Evolutionary conservation across 2,329 filamentous ascomycete genomes (phyloP).

Genomic region (Fusarium fujikuroi): DNA sequence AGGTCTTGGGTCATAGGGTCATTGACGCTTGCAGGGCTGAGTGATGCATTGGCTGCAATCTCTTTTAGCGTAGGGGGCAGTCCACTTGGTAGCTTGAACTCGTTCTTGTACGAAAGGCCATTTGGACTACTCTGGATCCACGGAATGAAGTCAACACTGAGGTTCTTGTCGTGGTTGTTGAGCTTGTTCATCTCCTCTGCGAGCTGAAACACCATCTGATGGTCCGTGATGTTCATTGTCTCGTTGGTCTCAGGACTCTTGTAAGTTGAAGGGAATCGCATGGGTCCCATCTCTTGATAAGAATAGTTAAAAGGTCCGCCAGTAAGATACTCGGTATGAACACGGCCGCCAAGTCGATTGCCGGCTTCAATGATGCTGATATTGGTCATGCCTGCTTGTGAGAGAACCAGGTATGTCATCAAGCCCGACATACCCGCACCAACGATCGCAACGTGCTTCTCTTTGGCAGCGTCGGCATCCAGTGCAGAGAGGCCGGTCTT

Average conservation of each 20-base stretch:
- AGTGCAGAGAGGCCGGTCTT: neutral
- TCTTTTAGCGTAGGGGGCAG: neutral
- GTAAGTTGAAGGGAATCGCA: constrained; percentile 10
- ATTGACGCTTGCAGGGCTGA: rapidly evolving
- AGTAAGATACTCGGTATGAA: neutral
- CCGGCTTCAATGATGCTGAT: constrained; percentile 12
- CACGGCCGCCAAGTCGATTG: neutral
- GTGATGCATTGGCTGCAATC: neutral
- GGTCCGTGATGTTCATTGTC: constrained; percentile 18
- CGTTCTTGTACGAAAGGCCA: constrained; percentile 3
- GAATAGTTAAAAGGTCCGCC: constrained; percentile 15
- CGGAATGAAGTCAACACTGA: constrained; percentile 11
- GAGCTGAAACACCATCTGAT: neutral
- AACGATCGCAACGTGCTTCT: neutral
- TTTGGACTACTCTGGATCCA: neutral
- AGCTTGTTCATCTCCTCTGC: constrained; percentile 16
- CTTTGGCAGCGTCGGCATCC: neutral
- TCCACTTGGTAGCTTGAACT: constrained; percentile 1
- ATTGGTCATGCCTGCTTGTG: constrained; percentile 16
- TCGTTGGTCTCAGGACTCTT: constrained; percentile 5
- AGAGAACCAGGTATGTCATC: constrained; percentile 5
- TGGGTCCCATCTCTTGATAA: constrained; percentile 20
- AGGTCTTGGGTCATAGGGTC: neutral
- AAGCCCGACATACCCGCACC: neutral
- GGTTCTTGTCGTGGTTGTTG: constrained; percentile 3